phyloP scores from a whole-genome alignment of 2,329 filamentous ascomycete genomes.

The Neofusicoccum sp. region DNA sequence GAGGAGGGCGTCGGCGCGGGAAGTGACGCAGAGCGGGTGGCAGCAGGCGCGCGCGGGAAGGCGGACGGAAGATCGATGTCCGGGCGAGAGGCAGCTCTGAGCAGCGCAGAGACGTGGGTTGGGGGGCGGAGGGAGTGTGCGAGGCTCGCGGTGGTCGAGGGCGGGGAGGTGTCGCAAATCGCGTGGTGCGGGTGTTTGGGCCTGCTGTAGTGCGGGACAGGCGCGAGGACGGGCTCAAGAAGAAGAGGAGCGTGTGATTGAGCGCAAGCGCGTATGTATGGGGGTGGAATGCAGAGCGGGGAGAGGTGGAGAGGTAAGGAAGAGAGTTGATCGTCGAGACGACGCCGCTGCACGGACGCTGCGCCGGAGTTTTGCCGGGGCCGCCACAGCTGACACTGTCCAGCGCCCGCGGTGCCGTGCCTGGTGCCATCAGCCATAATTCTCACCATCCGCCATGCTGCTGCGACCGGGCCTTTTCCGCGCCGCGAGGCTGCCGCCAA shows the following conservation, averaged over 20 bases:
- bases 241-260: conserved; percentile 10
- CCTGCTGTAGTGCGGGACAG: conserved; percentile 11
- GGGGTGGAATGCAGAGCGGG: background rate
- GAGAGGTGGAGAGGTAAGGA: background rate
- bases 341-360: background rate
- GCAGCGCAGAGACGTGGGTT: background rate
- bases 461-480: conserved; percentile 2
- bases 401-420: background rate
- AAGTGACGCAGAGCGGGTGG: background rate
- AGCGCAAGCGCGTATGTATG: conserved; percentile 4
- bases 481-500: background rate
- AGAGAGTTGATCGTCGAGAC: background rate
- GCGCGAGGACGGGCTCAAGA: background rate
- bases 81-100: background rate
- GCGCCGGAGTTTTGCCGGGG: no score
- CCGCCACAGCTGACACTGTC: no score
- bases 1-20: background rate
- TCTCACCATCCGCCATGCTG: background rate
- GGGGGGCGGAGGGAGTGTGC: background rate
- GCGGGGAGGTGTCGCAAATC: background rate
- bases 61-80: background rate
- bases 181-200: background rate
- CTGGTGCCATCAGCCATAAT: background rate
- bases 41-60: background rate
- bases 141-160: background rate